These are phyloP conservation scores for Aquilaria sinensis DNA, from an alignment of 345 rosid species.

Conservation along the genomic window DNA sequence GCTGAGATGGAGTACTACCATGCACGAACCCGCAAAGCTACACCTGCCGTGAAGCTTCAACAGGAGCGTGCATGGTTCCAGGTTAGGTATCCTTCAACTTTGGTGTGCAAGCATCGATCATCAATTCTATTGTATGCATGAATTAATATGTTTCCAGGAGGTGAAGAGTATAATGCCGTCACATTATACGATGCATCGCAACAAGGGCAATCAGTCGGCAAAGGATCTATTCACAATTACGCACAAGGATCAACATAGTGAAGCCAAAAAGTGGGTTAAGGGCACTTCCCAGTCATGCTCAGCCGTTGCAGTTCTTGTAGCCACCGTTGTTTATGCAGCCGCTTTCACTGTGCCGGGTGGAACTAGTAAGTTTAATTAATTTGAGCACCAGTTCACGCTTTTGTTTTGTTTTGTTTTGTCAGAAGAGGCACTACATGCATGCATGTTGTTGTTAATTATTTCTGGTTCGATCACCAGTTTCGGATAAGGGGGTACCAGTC, in stretches of 20 bases:
- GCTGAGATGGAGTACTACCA: slow-evolving; percentile 7
- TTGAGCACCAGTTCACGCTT: too few relatives aligned
- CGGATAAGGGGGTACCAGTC: slow-evolving; percentile 8
- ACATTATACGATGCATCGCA: slow-evolving; percentile 5
- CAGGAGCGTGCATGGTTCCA: slow-evolving; percentile 25
- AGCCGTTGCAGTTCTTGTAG: slow-evolving; percentile 17
- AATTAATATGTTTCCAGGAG: neutral
- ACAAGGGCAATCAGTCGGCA: slow-evolving; percentile 1
- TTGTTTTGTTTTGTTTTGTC: too few relatives aligned
- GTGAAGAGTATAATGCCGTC: slow-evolving; percentile 9
- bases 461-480: too few relatives aligned
- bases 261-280: slow-evolving; percentile 10
- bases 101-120: too few relatives aligned
- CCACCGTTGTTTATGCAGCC: slow-evolving; percentile 16
- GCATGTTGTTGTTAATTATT: too few relatives aligned
- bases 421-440: neutral
- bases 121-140: too few relatives aligned
- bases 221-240: slow-evolving; percentile 2
- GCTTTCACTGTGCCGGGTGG: slow-evolving; percentile 21
- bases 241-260: neutral
- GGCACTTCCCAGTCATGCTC: slow-evolving; percentile 22
- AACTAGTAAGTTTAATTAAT: neutral
- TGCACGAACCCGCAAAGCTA: slow-evolving; percentile 11
- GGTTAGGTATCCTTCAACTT: slow-evolving; percentile 6
- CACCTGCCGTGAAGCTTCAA: slow-evolving; percentile 18